Percentiles rank a stretch among this genome's conserved stretches.
Conservation (phyloP, 305 asterid genomes). For the Fraxinus baroniana region DNA sequence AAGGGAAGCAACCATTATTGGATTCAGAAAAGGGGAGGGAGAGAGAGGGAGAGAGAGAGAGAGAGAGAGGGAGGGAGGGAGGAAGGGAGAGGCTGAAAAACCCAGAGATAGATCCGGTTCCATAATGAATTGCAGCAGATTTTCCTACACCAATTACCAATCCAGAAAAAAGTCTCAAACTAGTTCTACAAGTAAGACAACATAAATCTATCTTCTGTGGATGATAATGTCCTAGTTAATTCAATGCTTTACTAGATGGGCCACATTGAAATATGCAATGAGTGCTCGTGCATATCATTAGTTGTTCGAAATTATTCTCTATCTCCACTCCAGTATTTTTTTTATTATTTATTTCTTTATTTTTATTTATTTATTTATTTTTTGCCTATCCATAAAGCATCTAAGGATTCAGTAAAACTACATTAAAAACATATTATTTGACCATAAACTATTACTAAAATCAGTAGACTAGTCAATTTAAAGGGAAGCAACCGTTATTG, state of each 20-base stretch:
- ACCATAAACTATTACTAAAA: not conserved
- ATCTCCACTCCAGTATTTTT: not conserved
- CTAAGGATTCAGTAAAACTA: not conserved
- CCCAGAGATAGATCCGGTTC: conserved; percentile 91
- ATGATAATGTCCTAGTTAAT: not conserved
- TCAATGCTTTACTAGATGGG: not conserved
- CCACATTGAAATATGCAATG: conserved; percentile 7
- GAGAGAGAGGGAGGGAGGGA: no score
- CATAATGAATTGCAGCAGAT: conserved; percentile 82
- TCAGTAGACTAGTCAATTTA: not conserved
- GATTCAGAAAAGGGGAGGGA: no score
- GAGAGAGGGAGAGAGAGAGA: no score
- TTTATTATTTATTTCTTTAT: no score
- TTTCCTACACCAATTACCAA: conserved; percentile 51
- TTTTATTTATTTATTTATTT: no score
- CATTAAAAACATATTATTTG: not conserved
- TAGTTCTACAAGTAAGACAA: not conserved
- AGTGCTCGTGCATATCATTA: not conserved
- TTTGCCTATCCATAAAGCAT: not conserved
- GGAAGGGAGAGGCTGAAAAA: conserved; percentile 86
- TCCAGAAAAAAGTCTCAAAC: not conserved
- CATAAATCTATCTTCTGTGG: not conserved
- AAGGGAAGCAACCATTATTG: no score
- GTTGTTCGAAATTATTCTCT: not conserved
- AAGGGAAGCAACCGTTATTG: not conserved